These are phyloP conservation scores for Peronospora farinosa DNA, from an alignment of 352 stramenopile genomes.

Conservation along the genomic window DNA sequence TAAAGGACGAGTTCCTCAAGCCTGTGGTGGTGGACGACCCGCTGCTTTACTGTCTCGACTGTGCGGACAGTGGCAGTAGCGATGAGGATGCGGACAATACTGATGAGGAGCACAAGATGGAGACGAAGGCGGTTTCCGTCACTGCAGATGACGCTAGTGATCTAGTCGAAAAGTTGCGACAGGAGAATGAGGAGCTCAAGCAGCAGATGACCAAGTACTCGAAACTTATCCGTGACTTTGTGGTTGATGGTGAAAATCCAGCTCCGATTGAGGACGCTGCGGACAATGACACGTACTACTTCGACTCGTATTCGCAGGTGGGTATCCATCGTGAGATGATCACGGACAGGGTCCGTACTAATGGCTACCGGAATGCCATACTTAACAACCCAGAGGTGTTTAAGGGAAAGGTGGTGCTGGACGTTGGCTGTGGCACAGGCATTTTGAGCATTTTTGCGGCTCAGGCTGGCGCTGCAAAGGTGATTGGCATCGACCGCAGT, in stretches of 20 bases:
- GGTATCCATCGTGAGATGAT: slow-evolving; percentile 97
- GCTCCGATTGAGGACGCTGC: slow-evolving; percentile 28
- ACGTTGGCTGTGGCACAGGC: slow-evolving; percentile 96
- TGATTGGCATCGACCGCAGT: slow-evolving; percentile 94
- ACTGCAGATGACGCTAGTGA: slow-evolving; percentile 15
- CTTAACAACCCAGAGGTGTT: slow-evolving; percentile 96
- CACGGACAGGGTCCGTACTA: slow-evolving; percentile 87
- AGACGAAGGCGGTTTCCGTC: slow-evolving; percentile 5
- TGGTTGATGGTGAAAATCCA: slow-evolving; percentile 49
- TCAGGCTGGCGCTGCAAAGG: slow-evolving; percentile 83
- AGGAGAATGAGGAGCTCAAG: slow-evolving; percentile 71
- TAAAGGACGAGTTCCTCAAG: slow-evolving; percentile 67
- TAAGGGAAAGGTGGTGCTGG: slow-evolving; percentile 94
- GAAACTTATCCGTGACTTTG: slow-evolving; percentile 59
- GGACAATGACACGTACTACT: slow-evolving; percentile 93
- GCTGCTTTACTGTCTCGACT: slow-evolving; percentile 78
- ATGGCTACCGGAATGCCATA: slow-evolving; percentile 97
- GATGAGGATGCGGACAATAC: slow-evolving; percentile 34
- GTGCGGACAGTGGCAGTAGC: slow-evolving; percentile 42
- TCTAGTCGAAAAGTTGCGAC: slow-evolving; percentile 39
- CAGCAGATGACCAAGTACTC: slow-evolving; percentile 69
- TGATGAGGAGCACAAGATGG: slow-evolving; percentile 33
- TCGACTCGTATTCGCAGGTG: slow-evolving; percentile 97
- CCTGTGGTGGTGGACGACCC: slow-evolving; percentile 71
- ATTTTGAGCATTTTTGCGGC: slow-evolving; percentile 97